These are phyloP conservation scores for Fusarium torreyae DNA, from an alignment of 2,329 filamentous ascomycete species.

Conservation along the genomic window DNA sequence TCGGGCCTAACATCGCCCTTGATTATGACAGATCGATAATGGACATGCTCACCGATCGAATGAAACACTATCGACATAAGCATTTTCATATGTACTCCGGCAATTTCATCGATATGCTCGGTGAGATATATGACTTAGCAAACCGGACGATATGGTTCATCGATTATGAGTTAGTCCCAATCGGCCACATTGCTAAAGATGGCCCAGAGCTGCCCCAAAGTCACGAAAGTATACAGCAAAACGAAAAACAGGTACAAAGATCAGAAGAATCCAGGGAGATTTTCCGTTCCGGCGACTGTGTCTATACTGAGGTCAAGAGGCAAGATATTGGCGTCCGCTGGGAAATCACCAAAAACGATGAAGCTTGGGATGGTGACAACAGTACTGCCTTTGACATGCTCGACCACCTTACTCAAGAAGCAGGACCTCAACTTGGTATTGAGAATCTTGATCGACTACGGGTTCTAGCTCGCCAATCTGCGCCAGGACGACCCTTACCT, in stretches of 20 bases:
- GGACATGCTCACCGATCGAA: not conserved
- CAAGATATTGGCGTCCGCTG: slow-evolving; percentile 2
- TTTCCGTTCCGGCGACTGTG: slow-evolving; percentile 16
- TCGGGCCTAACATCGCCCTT: slow-evolving; percentile 25
- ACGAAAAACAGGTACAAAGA: not conserved
- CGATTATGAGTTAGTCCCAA: slow-evolving; percentile 4
- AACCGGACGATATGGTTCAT: slow-evolving; percentile 27
- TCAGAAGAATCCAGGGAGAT: accelerated
- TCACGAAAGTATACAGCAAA: too few relatives aligned
- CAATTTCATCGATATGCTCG: slow-evolving; percentile 11
- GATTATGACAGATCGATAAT: slow-evolving; percentile 25
- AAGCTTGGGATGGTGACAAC: not conserved
- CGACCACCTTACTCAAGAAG: not conserved
- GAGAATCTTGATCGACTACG: not conserved
- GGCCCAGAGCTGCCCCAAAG: accelerated
- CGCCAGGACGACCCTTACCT: not conserved
- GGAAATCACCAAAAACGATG: not conserved
- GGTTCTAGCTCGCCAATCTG: slow-evolving; percentile 5
- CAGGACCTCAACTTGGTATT: not conserved
- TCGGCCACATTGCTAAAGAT: not conserved
- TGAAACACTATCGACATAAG: not conserved
- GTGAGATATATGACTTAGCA: not conserved
- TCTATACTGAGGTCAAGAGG: slow-evolving; percentile 15
- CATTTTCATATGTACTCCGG: not conserved
- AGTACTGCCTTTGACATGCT: slow-evolving; percentile 15